Evolutionary conservation across 495 filamentous ascomycete species (phyloP).

Genomic region (Aspergillus biplanus): DNA sequence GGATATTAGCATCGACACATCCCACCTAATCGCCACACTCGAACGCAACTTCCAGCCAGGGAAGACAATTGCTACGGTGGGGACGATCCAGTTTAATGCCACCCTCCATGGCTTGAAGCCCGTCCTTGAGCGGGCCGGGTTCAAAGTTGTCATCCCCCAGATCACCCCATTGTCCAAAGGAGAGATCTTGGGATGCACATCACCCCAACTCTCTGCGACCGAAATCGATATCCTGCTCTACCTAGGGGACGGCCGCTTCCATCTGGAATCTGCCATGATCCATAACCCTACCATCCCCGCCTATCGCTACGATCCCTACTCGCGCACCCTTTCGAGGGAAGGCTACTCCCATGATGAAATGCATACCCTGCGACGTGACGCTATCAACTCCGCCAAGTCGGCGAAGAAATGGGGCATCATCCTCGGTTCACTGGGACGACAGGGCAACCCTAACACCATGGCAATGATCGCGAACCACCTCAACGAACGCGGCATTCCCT

Average conservation of each 20-base stretch:
- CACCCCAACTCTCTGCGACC: slow-evolving; percentile 66
- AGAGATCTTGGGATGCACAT: slow-evolving; percentile 95
- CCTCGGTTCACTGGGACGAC: slow-evolving; percentile 85
- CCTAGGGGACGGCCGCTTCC: slow-evolving; percentile 94
- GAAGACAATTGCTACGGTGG: slow-evolving; percentile 88
- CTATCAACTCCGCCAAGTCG: slow-evolving; percentile 71
- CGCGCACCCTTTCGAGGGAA: slow-evolving; percentile 85
- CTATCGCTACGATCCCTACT: slow-evolving; percentile 97
- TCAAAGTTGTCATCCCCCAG: slow-evolving; percentile 82
- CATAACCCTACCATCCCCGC: slow-evolving; percentile 89
- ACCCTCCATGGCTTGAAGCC: slow-evolving; percentile 83
- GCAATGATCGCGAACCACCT: slow-evolving; percentile 79
- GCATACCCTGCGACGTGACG: slow-evolving; percentile 75
- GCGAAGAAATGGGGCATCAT: slow-evolving; percentile 94
- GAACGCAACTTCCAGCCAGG: slow-evolving; percentile 83
- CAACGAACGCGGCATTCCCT: slow-evolving; percentile 67
- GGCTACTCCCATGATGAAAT: slow-evolving; percentile 89
- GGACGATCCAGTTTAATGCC: slow-evolving; percentile 98
- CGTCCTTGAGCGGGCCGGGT: slow-evolving; percentile 78
- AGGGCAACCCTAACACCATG: slow-evolving; percentile 95
- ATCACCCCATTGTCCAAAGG: slow-evolving; percentile 90
- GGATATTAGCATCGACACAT: slow-evolving; percentile 91
- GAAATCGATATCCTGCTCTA: slow-evolving; percentile 82
- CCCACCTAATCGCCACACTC: slow-evolving; percentile 84
- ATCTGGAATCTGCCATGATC: slow-evolving; percentile 98